Percentiles rank a stretch among this genome's conserved stretches.
Conservation (phyloP, 805 yeast genomes). For the Cyberlindnera euphorbiiphila region DNA sequence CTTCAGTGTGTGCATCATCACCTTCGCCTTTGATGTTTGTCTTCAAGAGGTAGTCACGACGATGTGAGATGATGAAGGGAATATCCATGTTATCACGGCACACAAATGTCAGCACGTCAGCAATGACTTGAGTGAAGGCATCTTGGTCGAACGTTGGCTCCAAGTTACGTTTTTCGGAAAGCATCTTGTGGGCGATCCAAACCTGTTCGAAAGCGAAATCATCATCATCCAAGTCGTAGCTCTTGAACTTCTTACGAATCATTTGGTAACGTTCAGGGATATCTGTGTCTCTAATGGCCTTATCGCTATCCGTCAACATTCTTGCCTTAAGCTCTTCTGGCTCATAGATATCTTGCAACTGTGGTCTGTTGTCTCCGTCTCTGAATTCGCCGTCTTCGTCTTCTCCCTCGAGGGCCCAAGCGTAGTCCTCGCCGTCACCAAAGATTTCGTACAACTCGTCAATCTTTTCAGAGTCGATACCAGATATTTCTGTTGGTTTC, state of each 20-base stretch:
- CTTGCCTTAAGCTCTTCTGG: constrained; percentile 88
- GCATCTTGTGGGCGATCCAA: constrained; percentile 72
- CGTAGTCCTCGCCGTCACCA: constrained; percentile 96
- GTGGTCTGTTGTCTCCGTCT: constrained; percentile 41
- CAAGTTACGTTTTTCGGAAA: constrained; percentile 24
- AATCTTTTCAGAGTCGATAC: constrained; percentile 80
- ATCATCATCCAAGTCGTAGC: constrained; percentile 62
- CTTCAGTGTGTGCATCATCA: constrained; percentile 37
- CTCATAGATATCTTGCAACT: constrained; percentile 88
- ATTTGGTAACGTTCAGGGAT: constrained; percentile 90
- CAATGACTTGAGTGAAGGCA: constrained; percentile 68
- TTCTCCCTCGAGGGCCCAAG: constrained; percentile 96
- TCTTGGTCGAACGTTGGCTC: constrained; percentile 34
- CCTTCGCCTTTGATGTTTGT: constrained; percentile 47
- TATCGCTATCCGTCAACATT: constrained; percentile 89
- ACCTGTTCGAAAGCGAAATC: constrained; percentile 70
- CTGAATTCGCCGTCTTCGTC: constrained; percentile 43
- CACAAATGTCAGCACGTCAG: constrained; percentile 65
- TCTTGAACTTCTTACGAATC: constrained; percentile 57
- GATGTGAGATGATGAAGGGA: constrained; percentile 92
- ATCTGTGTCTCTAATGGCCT: constrained; percentile 79
- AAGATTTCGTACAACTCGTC: constrained; percentile 93
- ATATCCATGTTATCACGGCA: constrained; percentile 81
- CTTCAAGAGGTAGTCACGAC: constrained; percentile 79
- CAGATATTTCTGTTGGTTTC: constrained; percentile 54